Conservation (phyloP, 2,329 filamentous ascomycete species). For the Epichloe bromicola region DNA sequence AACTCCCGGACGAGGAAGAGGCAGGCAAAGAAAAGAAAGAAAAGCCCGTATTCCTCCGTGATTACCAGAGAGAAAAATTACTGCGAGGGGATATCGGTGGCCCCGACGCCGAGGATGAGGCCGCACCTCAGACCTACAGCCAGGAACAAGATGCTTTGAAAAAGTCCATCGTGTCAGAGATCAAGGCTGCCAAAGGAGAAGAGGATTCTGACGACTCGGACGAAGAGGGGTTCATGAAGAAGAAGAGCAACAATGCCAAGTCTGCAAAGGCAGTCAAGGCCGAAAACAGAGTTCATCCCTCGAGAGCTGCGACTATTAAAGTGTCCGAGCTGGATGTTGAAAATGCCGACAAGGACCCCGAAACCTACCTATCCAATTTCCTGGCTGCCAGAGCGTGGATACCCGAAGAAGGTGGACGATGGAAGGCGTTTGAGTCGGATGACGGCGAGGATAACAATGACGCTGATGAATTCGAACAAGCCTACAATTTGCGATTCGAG, state of each 20-base stretch:
- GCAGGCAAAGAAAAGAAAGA: constrained; percentile 46
- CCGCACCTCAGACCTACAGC: constrained; percentile 57
- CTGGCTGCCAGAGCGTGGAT: constrained; percentile 87
- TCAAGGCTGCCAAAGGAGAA: constrained; percentile 49
- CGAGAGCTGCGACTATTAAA: constrained; percentile 33
- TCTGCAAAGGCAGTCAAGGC: constrained; percentile 24
- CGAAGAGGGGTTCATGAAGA: constrained; percentile 58
- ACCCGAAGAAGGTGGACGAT: constrained; percentile 49
- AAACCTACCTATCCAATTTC: constrained; percentile 90
- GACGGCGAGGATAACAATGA: constrained; percentile 72
- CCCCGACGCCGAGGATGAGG: constrained; percentile 45
- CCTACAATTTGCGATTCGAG: constrained; percentile 94
- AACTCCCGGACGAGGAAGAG: constrained; percentile 40
- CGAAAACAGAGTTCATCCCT: constrained; percentile 41
- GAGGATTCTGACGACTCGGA: constrained; percentile 38
- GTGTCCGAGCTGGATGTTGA: constrained; percentile 51
- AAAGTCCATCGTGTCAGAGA: constrained; percentile 62
- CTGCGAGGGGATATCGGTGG: constrained; percentile 54
- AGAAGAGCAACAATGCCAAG: constrained; percentile 37
- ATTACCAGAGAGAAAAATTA: constrained; percentile 90
- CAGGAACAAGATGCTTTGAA: constrained; percentile 83
- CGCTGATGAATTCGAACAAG: constrained; percentile 80
- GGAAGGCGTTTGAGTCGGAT: constrained; percentile 82
- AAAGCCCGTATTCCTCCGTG: constrained; percentile 72
- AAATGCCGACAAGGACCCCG: constrained; percentile 75